Evolutionary conservation across 2,329 filamentous ascomycete genomes (phyloP).

Genomic region (Parascedosporium putredinis): DNA sequence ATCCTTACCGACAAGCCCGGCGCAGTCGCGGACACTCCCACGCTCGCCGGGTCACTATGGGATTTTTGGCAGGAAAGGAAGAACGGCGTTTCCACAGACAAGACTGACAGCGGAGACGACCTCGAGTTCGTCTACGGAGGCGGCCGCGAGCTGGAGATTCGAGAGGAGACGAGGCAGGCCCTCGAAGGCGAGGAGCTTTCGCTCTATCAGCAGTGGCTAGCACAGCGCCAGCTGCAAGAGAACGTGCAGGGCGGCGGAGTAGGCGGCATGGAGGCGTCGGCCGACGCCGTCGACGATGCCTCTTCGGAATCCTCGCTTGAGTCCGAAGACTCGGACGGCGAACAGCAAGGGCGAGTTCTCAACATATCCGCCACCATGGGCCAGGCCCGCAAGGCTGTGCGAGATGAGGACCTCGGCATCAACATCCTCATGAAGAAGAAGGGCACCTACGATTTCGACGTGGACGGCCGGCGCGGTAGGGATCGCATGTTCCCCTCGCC

Average conservation of each 20-base stretch:
- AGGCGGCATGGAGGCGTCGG: conserved; percentile 57
- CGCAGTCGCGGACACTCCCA: conserved; percentile 32
- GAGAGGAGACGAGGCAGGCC: conserved; percentile 50
- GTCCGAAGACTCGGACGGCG: conserved; percentile 79
- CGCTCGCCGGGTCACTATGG: conserved; percentile 68
- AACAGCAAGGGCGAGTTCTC: conserved; percentile 83
- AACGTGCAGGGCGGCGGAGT: conserved; percentile 62
- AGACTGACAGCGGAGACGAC: conserved; percentile 40
- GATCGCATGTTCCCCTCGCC: conserved; percentile 89
- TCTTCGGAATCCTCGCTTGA: conserved; percentile 78
- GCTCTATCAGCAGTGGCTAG: conserved; percentile 85
- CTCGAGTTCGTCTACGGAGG: conserved; percentile 58
- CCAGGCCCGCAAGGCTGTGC: conserved; percentile 73
- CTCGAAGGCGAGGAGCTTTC: conserved; percentile 67
- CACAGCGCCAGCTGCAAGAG: conserved; percentile 76
- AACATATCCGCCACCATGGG: conserved; percentile 80
- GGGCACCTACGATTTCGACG: conserved; percentile 86
- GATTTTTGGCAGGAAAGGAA: conserved; percentile 63
- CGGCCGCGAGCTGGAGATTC: conserved; percentile 50
- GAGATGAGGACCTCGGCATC: conserved; percentile 82
- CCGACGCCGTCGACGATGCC: conserved; percentile 70
- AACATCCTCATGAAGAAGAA: conserved; percentile 84
- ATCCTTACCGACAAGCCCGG: conserved; percentile 70
- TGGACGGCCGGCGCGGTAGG: conserved; percentile 80
- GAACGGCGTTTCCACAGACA: conserved; percentile 52